phyloP scores from a whole-genome alignment of 192 early-diverging fungal genomes.

The Coemansia sp. region DNA sequence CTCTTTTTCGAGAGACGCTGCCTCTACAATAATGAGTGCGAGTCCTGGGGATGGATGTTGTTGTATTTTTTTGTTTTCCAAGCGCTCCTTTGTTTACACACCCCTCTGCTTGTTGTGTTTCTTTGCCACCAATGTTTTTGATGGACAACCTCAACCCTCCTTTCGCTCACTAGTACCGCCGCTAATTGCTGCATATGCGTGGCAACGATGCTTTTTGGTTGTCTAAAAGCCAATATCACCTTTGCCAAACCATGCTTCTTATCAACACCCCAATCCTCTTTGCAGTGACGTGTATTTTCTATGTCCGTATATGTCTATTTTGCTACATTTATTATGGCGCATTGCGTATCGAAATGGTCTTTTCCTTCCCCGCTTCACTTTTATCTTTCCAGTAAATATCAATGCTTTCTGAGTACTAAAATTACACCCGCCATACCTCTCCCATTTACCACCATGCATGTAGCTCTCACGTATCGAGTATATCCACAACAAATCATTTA shows the following conservation, averaged over 20 bases:
- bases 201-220: background rate
- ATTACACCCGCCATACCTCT: background rate
- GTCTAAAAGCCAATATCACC: background rate
- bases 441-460: background rate
- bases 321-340: background rate
- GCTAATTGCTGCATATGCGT: slow-evolving; percentile 6
- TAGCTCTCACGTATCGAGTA: slow-evolving; percentile 74
- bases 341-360: background rate
- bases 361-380: background rate
- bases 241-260: background rate
- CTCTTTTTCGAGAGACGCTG: background rate
- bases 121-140: background rate
- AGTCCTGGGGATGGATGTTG: background rate
- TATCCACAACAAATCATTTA: slow-evolving; percentile 84
- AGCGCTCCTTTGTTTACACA: background rate
- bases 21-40: background rate
- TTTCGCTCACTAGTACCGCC: background rate
- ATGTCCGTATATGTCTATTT: background rate
- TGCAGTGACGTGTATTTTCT: background rate
- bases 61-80: background rate
- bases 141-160: background rate
- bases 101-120: background rate
- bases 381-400: background rate
- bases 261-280: slow-evolving; percentile 2
- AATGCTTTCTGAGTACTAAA: background rate